A percentile compares a stretch with the other conserved stretches of the same genome.
Evolutionary conservation across 805 yeast species (phyloP).

Genomic region (Ogataea pilisensis): DNA sequence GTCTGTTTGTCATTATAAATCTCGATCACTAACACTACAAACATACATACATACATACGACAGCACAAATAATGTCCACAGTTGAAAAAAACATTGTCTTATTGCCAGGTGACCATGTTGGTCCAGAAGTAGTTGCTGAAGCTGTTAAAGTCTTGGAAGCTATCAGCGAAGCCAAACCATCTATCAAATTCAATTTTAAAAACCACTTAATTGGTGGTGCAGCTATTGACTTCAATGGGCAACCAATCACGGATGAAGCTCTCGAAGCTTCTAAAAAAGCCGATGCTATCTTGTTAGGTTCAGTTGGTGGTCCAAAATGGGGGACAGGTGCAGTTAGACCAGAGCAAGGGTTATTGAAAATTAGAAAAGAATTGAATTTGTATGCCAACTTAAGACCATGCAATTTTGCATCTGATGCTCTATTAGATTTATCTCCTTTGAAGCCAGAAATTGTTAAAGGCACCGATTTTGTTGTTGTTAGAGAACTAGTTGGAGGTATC

Average conservation of each 20-base stretch:
- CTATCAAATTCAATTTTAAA: conserved; percentile 67
- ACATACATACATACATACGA: neutral
- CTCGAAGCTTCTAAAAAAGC: conserved; percentile 79
- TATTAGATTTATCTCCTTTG: conserved; percentile 84
- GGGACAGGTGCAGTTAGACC: conserved; percentile 96
- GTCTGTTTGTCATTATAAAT: too few species aligned
- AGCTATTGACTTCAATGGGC: conserved; percentile 95
- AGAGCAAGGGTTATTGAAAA: conserved; percentile 91
- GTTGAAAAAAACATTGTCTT: conserved; percentile 68
- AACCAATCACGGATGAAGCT: conserved; percentile 81
- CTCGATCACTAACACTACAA: too few species aligned
- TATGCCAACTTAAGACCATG: conserved; percentile 98
- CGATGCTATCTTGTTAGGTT: conserved; percentile 95
- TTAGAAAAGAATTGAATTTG: conserved; percentile 88
- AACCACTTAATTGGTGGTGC: conserved; percentile 96
- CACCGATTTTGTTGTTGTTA: conserved; percentile 86
- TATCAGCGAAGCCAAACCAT: conserved; percentile 55
- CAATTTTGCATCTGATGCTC: conserved; percentile 80
- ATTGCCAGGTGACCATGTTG: conserved; percentile 96
- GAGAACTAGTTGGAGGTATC: conserved; percentile 97
- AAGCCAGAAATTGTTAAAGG: conserved; percentile 83
- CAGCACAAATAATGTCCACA: neutral
- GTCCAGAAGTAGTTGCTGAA: conserved; percentile 83
- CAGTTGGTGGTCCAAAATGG: conserved; percentile 99
- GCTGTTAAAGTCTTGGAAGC: conserved; percentile 89